Base-by-base conservation (phyloP, 1,284 basidiomycete genomes). In the Acaromyces ingoldii region DNA sequence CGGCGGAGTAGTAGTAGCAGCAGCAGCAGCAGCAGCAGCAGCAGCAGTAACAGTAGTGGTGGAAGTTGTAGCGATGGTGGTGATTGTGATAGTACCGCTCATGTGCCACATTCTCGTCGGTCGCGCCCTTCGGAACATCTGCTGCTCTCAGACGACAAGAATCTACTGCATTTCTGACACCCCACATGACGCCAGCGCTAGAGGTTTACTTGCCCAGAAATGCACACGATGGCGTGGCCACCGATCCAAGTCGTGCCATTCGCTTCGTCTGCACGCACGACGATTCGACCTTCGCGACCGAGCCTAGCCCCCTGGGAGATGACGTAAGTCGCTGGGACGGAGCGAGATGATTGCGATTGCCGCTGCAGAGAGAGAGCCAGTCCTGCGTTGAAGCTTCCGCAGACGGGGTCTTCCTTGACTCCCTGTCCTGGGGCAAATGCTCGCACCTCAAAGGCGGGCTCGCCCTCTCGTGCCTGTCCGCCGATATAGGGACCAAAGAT, bases 321-420 rank as follows among this genome's bases (percentile, higher is more conserved):
- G 6, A 50, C 36, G 26, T 64, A 69, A 17, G 47, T 49, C 54
- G 46, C 1, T 62, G 58, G 10, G 50, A 53, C 17, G 58, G 42
- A 3, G 52, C 58, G 1, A 57, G 49, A 10, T 33, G 17, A 30
- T 61, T 58, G 2, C 67, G 9, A 40, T 9, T 21, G 24, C n/a
- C 22, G n/a, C 17, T 29, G n/a, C 30, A 9, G 52, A 65, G 62
- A 71, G 26, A 53, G 54, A 17, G 62, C 65, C 9, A 68, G 49
- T 2, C 65, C 66, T 13, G 62, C 68, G 40, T 66, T 68, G 15
- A 70, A 44, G 29, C 63, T 67, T 13, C 70, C 70, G 0, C 65
- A 68, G n/a, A 68, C 66, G 0, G 70, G 63, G 49, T 70, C 70
- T 41, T 70, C 63, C 30, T 49, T 47, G 13, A 58, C 59, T 2